Evolutionary conservation across 192 early-diverging fungal genomes (phyloP).

Genomic region (Podila horticola): DNA sequence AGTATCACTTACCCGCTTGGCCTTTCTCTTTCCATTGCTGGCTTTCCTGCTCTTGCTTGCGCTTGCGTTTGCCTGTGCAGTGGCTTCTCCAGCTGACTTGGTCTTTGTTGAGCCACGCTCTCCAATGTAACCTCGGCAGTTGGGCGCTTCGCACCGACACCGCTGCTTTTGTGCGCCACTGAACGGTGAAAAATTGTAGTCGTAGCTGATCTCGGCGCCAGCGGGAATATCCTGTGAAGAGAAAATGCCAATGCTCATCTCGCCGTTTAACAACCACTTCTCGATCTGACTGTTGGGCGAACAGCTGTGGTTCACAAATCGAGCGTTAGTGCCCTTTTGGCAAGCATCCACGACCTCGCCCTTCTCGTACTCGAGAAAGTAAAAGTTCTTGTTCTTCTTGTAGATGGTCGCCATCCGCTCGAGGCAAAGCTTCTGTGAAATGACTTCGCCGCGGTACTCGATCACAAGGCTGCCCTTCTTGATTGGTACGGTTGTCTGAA

Average conservation of each 20-base stretch:
- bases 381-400: conserved; percentile 71
- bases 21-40: conserved; percentile 26
- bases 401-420: conserved; percentile 81
- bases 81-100: no score
- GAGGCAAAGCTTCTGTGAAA: conserved; percentile 69
- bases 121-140: conserved; percentile 75
- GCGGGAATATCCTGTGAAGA: conserved; percentile 73
- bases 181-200: conserved; percentile 84
- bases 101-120: conserved; percentile 29
- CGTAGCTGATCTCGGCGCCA: conserved; percentile 80
- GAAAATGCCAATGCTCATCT: conserved; percentile 80
- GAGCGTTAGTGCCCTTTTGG: conserved; percentile 79
- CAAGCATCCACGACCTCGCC: conserved; percentile 85
- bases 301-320: conserved; percentile 86
- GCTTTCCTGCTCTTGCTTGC: conserved; percentile 21
- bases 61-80: no score
- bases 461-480: conserved; percentile 69
- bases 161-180: conserved; percentile 68
- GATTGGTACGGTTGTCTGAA: conserved; percentile 64
- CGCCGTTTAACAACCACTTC: conserved; percentile 84
- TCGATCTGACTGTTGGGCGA: conserved; percentile 91
- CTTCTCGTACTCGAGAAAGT: conserved; percentile 80
- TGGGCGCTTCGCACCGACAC: conserved; percentile 75
- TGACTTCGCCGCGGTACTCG: conserved; percentile 89
- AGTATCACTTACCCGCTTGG: conserved; percentile 22